Percentiles rank a stretch among this genome's conserved stretches.
Evolutionary conservation across 495 filamentous ascomycete genomes (phyloP).

Genomic region (Lophiotrema nucula): DNA sequence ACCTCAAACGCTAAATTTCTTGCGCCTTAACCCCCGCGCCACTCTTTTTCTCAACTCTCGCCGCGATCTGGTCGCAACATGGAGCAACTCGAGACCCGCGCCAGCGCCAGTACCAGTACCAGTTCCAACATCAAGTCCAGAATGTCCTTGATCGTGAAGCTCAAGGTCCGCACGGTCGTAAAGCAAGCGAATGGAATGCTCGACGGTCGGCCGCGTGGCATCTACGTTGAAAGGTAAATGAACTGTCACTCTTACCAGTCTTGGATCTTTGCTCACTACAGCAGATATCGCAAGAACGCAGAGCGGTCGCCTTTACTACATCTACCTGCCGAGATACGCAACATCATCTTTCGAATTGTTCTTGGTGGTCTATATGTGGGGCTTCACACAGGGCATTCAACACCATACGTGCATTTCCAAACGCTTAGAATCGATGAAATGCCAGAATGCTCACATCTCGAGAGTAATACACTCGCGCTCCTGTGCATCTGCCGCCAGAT

Average conservation of each 20-base stretch:
- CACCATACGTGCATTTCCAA: too few relatives aligned
- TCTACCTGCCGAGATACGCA: conserved; percentile 3
- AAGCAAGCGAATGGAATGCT: neutral
- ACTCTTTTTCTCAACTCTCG: too few relatives aligned
- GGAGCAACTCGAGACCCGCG: neutral
- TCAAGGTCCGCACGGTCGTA: neutral
- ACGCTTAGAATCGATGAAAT: too few relatives aligned
- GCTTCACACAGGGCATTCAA: too few relatives aligned
- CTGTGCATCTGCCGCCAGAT: too few relatives aligned
- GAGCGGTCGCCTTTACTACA: neutral
- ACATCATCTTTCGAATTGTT: neutral
- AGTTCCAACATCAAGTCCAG: too few relatives aligned
- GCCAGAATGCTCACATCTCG: too few relatives aligned
- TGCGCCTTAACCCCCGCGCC: too few relatives aligned
- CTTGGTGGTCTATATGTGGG: neutral
- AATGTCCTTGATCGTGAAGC: neutral
- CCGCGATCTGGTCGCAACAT: neutral
- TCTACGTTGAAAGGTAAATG: neutral
- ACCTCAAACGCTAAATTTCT: too few relatives aligned
- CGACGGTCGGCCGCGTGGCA: neutral
- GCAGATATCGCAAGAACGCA: neutral
- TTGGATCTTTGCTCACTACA: neutral
- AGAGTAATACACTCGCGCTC: too few relatives aligned
- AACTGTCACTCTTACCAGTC: neutral
- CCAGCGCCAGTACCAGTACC: neutral